Percentiles rank a stretch among this genome's conserved stretches.
Evolutionary conservation across 1,284 basidiomycete species (phyloP).

Genomic region (Erythrobasidium hasegawianum): DNA sequence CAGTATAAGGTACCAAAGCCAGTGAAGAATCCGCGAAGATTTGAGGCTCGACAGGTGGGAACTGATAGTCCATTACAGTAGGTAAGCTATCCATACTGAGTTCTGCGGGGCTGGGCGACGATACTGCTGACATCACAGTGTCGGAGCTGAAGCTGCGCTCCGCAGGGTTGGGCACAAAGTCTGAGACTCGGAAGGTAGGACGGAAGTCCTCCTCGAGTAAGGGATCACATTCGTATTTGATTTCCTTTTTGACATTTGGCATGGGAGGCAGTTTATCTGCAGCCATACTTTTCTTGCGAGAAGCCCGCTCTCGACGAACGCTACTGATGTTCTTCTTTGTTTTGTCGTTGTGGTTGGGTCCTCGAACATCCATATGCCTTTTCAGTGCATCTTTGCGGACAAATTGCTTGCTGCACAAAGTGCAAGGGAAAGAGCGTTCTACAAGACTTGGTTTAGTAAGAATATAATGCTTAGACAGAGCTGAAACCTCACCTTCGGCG

Average conservation of each 20-base stretch:
- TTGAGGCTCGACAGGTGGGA: neutral
- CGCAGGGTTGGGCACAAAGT: neutral
- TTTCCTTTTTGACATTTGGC: neutral
- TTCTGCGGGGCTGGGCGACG: too few relatives aligned
- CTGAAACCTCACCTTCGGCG: constrained; percentile 8
- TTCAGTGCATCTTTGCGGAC: constrained; percentile 33
- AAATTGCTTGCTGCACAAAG: constrained; percentile 29
- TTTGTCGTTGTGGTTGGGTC: constrained; percentile 22
- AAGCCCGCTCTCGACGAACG: neutral
- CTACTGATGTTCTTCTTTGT: constrained; percentile 16
- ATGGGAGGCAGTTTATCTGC: neutral
- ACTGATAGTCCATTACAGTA: neutral
- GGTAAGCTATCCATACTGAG: too few relatives aligned
- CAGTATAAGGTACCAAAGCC: neutral
- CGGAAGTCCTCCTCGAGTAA: neutral
- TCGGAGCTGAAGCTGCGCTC: neutral
- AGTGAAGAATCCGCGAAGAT: neutral
- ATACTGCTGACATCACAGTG: neutral
- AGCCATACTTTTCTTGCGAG: neutral
- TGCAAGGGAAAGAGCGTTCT: constrained; percentile 22
- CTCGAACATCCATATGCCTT: constrained; percentile 23
- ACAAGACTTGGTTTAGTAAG: neutral
- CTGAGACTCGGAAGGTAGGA: neutral
- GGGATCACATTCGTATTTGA: neutral
- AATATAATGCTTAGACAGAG: neutral